phyloP scores from a whole-genome alignment of 2,329 filamentous ascomycete species.

The Paraphoma chrysanthemicola region DNA sequence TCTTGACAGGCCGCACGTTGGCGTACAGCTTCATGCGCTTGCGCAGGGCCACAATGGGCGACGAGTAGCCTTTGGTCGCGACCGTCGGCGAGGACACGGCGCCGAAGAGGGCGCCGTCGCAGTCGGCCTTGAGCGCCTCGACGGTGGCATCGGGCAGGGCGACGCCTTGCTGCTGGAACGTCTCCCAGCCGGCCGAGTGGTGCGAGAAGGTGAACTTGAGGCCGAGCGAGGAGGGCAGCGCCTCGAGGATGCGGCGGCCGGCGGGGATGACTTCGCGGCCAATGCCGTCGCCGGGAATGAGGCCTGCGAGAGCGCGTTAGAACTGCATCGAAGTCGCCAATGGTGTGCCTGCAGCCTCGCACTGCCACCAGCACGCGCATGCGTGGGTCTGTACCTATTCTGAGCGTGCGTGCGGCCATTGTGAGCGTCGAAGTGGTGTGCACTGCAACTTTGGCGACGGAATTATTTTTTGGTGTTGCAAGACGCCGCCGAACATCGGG shows the following conservation, averaged over 20 bases:
- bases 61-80: slow-evolving; percentile 93
- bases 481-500: too few relatives aligned
- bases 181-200: slow-evolving; percentile 91
- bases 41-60: slow-evolving; percentile 93
- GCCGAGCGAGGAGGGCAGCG: slow-evolving; percentile 86
- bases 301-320: slow-evolving; percentile 63
- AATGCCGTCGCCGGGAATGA: slow-evolving; percentile 98
- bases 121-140: slow-evolving; percentile 85
- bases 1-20: slow-evolving; percentile 96
- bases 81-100: slow-evolving; percentile 90
- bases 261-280: slow-evolving; percentile 97
- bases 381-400: slow-evolving; percentile 27
- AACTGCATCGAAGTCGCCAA: slow-evolving; percentile 4
- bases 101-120: slow-evolving; percentile 94
- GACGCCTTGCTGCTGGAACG: slow-evolving; percentile 86
- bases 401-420: slow-evolving; percentile 41
- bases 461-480: too few relatives aligned
- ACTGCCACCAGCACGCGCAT: neutral
- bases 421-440: slow-evolving; percentile 3
- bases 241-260: slow-evolving; percentile 88
- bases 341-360: neutral
- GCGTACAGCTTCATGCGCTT: slow-evolving; percentile 95
- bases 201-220: slow-evolving; percentile 94
- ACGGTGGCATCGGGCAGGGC: slow-evolving; percentile 92
- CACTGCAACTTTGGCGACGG: too few relatives aligned